phyloP scores from a whole-genome alignment of 2,329 filamentous ascomycete species.

The Phialophora macrospora region DNA sequence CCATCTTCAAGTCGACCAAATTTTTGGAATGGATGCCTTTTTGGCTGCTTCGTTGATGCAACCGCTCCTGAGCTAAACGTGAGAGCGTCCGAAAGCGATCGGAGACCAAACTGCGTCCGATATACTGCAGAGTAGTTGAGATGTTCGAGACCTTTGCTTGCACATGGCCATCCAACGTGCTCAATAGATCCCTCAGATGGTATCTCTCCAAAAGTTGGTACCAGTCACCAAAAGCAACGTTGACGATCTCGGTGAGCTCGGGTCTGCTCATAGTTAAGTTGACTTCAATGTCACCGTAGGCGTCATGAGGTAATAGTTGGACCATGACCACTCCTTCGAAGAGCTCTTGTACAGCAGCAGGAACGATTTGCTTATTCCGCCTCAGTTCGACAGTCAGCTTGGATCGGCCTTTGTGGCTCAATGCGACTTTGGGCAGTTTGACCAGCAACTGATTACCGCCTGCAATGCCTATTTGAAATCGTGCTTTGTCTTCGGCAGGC shows the following conservation, averaged over 20 bases:
- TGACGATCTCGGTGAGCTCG: conserved; percentile 45
- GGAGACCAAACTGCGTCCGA: not conserved
- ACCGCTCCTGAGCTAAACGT: not conserved
- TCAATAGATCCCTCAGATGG: conserved; percentile 51
- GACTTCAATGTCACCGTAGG: conserved; percentile 56
- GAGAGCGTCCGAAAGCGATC: not conserved
- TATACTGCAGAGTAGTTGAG: not conserved
- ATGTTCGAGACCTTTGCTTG: conserved; percentile 9
- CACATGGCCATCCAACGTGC: conserved; percentile 45
- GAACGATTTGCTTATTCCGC: conserved; percentile 48
- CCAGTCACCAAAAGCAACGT: conserved; percentile 52
- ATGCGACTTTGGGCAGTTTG: conserved; percentile 26
- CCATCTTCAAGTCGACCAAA: not conserved
- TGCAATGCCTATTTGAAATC: conserved; percentile 29
- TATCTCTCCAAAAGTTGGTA: conserved; percentile 52
- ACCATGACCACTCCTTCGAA: conserved; percentile 61
- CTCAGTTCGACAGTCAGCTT: conserved; percentile 57
- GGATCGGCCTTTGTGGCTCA: conserved; percentile 47
- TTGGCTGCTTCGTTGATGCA: not conserved
- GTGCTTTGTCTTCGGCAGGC: conserved; percentile 21
- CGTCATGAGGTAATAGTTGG: conserved; percentile 56
- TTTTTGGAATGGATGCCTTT: not conserved
- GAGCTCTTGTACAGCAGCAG: conserved; percentile 55
- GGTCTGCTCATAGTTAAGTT: conserved; percentile 49
- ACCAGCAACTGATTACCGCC: conserved; percentile 26